Evolutionary conservation across 2,329 filamentous ascomycete species (phyloP).

Genomic region (Orbilia ellipsospora): DNA sequence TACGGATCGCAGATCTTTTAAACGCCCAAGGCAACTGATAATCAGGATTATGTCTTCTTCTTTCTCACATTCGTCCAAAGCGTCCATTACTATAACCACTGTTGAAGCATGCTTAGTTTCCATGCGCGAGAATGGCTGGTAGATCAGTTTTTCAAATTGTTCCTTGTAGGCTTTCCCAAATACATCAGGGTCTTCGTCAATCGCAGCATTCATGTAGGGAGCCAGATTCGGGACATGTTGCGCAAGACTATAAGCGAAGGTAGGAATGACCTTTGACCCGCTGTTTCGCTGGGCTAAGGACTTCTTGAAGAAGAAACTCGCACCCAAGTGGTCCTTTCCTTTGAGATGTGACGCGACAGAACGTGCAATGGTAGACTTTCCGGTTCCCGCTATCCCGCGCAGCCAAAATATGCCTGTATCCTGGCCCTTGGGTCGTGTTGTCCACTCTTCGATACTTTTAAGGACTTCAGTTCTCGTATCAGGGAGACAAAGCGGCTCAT

Average conservation of each 20-base stretch:
- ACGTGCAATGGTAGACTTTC: constrained; percentile 62
- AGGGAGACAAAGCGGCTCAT: constrained; percentile 56
- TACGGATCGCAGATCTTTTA: constrained; percentile 18
- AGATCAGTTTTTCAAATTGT: constrained; percentile 35
- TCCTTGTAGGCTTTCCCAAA: constrained; percentile 23
- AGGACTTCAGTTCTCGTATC: constrained; percentile 58
- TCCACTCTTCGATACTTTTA: constrained; percentile 52
- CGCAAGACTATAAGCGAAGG: constrained; percentile 62
- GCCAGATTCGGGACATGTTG: constrained; percentile 59
- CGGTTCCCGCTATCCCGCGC: constrained; percentile 62
- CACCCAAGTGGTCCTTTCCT: constrained; percentile 58
- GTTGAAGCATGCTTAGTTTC: background rate
- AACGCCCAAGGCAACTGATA: constrained; percentile 24
- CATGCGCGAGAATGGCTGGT: constrained; percentile 18
- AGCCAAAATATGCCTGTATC: constrained; percentile 60
- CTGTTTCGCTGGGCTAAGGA: constrained; percentile 63
- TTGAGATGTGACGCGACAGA: constrained; percentile 60
- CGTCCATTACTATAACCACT: constrained; percentile 35
- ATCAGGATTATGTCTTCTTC: constrained; percentile 27
- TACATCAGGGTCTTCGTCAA: constrained; percentile 60
- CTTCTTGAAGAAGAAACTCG: constrained; percentile 65
- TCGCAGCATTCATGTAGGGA: constrained; percentile 58
- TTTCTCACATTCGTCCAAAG: constrained; percentile 41
- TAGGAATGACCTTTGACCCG: constrained; percentile 63
- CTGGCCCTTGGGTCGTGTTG: background rate